Evolutionary conservation across 352 stramenopile genomes (phyloP).

Genomic region (Sclerospora graminicola): DNA sequence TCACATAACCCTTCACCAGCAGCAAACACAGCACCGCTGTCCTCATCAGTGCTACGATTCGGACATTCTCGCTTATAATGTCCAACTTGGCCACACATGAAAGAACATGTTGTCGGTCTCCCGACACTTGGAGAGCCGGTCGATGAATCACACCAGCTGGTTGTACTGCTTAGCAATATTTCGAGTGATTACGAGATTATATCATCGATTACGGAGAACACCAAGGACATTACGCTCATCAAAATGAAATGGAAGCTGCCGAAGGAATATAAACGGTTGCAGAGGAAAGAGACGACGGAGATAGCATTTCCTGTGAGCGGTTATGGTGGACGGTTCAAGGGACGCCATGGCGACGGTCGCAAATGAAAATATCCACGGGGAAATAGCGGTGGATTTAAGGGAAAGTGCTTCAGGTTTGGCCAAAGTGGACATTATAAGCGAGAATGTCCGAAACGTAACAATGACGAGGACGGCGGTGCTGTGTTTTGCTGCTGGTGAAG

Average conservation of each 20-base stretch:
- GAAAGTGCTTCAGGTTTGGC: not conserved
- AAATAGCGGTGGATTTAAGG: not conserved
- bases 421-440: not conserved
- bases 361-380: not conserved
- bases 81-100: not conserved
- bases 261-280: not conserved
- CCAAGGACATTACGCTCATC: conserved; percentile 5
- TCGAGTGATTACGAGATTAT: conserved; percentile 2
- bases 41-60: not conserved
- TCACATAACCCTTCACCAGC: not conserved
- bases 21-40: not conserved
- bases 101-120: not conserved
- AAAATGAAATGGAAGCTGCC: conserved; percentile 2
- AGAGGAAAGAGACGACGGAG: not conserved
- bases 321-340: not conserved
- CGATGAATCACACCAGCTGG: not conserved
- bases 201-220: conserved; percentile 10
- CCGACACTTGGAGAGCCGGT: not conserved
- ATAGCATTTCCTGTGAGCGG: too few species aligned
- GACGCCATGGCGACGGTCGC: not conserved
- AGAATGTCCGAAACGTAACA: not conserved
- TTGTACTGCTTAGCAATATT: not conserved
- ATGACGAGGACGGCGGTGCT: not conserved
- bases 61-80: not conserved
- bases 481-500: not conserved